Percentiles rank a stretch among this genome's conserved stretches.
Conservation (phyloP, 192 early-diverging fungal genomes). For the Piromyces finnis region DNA sequence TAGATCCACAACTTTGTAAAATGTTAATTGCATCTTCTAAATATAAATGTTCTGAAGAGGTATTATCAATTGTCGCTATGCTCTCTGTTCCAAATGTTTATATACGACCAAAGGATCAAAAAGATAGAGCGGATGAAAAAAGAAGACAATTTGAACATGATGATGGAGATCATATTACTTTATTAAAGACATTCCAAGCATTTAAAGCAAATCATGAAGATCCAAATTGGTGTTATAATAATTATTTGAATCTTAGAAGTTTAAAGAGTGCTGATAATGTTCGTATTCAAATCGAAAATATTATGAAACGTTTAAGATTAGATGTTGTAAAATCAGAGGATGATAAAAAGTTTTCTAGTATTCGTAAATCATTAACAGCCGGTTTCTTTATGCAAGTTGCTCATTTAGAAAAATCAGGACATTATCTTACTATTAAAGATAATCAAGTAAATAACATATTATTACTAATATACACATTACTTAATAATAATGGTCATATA, state of each 20-base stretch:
- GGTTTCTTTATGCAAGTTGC: slow-evolving; percentile 99
- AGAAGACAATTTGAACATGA: slow-evolving; percentile 84
- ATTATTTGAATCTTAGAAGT: slow-evolving; percentile 77
- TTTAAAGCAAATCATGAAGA: slow-evolving; percentile 61
- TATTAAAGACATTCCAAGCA: slow-evolving; percentile 92
- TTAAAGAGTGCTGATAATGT: slow-evolving; percentile 87
- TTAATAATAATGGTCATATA: too few relatives aligned
- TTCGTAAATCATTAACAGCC: slow-evolving; percentile 69
- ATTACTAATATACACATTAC: too few relatives aligned
- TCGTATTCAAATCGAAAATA: slow-evolving; percentile 66
- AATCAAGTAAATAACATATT: slow-evolving; percentile 75
- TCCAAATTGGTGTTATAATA: slow-evolving; percentile 79
- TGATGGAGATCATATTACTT: slow-evolving; percentile 89
- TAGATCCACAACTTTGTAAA: slow-evolving; percentile 91
- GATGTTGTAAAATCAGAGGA: slow-evolving; percentile 47
- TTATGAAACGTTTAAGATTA: slow-evolving; percentile 55
- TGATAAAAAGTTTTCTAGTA: slow-evolving; percentile 54
- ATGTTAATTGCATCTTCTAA: slow-evolving; percentile 73
- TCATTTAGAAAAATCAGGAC: slow-evolving; percentile 63
- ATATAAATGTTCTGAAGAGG: slow-evolving; percentile 82
- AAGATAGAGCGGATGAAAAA: slow-evolving; percentile 74
- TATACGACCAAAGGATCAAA: slow-evolving; percentile 75
- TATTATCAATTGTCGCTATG: slow-evolving; percentile 86
- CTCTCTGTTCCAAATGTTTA: slow-evolving; percentile 77
- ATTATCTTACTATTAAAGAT: slow-evolving; percentile 90